These are phyloP conservation scores for Neofusicoccum kwambonambiense DNA, from an alignment of 2,329 filamentous ascomycete genomes.

Conservation along the genomic window DNA sequence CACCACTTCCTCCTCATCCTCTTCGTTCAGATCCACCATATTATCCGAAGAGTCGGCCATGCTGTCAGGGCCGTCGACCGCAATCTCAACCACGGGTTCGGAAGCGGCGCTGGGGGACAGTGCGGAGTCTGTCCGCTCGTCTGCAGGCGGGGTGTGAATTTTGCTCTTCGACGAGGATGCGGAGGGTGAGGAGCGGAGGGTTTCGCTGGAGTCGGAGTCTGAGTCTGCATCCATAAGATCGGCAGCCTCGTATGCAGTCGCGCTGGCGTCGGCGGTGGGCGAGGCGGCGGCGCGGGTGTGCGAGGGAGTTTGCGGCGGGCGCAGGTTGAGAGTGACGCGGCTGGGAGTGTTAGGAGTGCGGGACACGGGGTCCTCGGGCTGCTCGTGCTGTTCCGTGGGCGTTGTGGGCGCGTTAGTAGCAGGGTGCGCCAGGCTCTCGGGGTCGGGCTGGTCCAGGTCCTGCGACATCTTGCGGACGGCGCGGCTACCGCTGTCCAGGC, in stretches of 20 bases:
- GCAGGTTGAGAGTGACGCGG: conserved; percentile 19
- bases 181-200: conserved; percentile 8
- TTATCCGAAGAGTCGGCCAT: conserved; percentile 23
- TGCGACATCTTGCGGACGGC: conserved; percentile 32
- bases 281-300: background rate
- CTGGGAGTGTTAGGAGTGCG: conserved; percentile 20
- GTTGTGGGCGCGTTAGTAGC: conserved; percentile 19
- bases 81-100: conserved; percentile 40
- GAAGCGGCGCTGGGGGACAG: conserved; percentile 24
- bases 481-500: conserved; percentile 39
- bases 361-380: conserved; percentile 19
- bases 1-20: conserved; percentile 16
- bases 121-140: conserved; percentile 12
- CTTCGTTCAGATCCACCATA: conserved; percentile 20
- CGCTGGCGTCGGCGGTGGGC: background rate
- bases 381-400: conserved; percentile 29
- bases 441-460: conserved; percentile 20
- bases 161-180: conserved; percentile 2
- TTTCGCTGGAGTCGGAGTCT: conserved; percentile 5
- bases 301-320: conserved; percentile 9
- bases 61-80: conserved; percentile 30
- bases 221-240: background rate
- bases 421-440: conserved; percentile 16
- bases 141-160: background rate
- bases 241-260: conserved; percentile 1